Conservation (phyloP, 345 rosid genomes). For the Populus pruinosa region DNA sequence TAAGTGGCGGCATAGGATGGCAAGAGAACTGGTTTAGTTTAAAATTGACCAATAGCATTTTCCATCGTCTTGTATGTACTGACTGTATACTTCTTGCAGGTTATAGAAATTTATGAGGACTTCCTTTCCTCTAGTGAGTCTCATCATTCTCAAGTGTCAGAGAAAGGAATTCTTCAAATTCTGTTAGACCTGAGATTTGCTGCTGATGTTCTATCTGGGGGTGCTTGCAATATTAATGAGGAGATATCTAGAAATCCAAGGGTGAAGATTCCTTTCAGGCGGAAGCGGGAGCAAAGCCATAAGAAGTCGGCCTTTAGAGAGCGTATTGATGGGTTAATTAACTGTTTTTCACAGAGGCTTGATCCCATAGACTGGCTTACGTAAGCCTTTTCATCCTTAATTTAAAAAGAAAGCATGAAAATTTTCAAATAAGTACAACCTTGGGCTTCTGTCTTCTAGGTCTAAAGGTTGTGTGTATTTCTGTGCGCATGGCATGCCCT, state of each 20-base stretch:
- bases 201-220: constrained; percentile 81
- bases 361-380: constrained; percentile 99
- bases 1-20: neutral
- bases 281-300: constrained; percentile 62
- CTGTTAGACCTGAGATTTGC: constrained; percentile 84
- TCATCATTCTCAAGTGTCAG: constrained; percentile 64
- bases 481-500: neutral
- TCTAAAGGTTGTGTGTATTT: neutral
- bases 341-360: constrained; percentile 62
- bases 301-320: constrained; percentile 45
- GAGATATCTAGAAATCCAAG: constrained; percentile 48
- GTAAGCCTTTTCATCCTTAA: constrained; percentile 43
- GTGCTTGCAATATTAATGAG: constrained; percentile 45
- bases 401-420: neutral
- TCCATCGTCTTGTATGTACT: neutral
- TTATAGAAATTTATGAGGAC: constrained; percentile 61
- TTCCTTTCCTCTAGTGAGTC: constrained; percentile 70
- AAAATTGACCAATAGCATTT: constrained; percentile 12
- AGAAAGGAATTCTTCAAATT: constrained; percentile 87
- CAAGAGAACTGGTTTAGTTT: neutral
- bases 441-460: neutral
- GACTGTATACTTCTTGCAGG: constrained; percentile 45
- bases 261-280: constrained; percentile 55
- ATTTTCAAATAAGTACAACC: neutral
- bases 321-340: constrained; percentile 57